Percentiles rank a stretch among this genome's conserved stretches.
phyloP scores from a whole-genome alignment of 176 grass and related monocot species.

The Oryza glaberrima region DNA sequence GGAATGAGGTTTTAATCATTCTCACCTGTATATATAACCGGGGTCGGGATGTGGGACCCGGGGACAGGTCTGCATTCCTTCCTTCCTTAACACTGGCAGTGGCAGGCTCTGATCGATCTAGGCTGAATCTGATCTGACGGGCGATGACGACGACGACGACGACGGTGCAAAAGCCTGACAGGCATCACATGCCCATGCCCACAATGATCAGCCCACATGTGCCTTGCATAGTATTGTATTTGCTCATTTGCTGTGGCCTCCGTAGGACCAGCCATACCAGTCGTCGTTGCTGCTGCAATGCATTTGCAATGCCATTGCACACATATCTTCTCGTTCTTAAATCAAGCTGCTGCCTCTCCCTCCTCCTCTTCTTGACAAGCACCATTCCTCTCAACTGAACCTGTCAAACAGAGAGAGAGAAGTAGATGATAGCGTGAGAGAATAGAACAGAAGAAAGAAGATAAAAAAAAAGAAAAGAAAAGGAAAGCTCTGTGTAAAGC shows the following conservation, averaged over 20 bases:
- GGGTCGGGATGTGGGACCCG: too few species aligned
- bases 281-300: background rate
- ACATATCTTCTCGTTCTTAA: background rate
- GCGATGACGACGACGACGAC: background rate
- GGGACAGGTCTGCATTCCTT: background rate
- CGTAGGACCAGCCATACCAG: slow-evolving; percentile 9
- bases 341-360: slow-evolving; percentile 7
- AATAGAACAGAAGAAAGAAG: background rate
- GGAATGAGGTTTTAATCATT: background rate
- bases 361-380: background rate
- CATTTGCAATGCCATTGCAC: background rate
- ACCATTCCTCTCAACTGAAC: slow-evolving; percentile 30
- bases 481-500: background rate
- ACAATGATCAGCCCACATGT: slow-evolving; percentile 35
- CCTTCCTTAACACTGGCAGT: slow-evolving; percentile 3
- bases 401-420: background rate
- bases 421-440: background rate
- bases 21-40: background rate
- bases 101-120: slow-evolving; percentile 8
- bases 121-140: slow-evolving; percentile 25
- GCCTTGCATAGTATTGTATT: slow-evolving; percentile 18
- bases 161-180: slow-evolving; percentile 33
- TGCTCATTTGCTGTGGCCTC: background rate
- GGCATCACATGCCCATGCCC: slow-evolving; percentile 36
- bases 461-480: background rate